Conservation (phyloP, 345 rosid species). For the Salix koriyanagi region DNA sequence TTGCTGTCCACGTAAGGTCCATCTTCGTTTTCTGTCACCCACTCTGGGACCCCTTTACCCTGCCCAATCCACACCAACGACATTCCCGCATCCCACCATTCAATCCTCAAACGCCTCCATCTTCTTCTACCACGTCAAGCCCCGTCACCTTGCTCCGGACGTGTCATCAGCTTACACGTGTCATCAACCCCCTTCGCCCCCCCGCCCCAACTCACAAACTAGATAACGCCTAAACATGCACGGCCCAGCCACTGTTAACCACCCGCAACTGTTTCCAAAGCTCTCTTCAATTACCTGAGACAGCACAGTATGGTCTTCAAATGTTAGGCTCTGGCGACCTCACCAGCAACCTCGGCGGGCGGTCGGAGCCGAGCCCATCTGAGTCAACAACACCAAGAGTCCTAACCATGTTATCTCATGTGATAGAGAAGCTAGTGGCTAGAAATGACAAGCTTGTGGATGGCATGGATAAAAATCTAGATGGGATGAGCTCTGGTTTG, state of each 20-base stretch:
- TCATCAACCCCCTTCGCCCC: constrained; percentile 4
- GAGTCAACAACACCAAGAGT: constrained; percentile 58
- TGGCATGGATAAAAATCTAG: constrained; percentile 16
- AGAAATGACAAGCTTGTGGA: constrained; percentile 58
- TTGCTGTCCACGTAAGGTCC: neutral
- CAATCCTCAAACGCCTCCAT: no score
- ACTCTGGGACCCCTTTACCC: neutral
- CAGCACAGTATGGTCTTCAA: constrained; percentile 24
- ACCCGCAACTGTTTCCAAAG: neutral
- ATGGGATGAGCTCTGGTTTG: constrained; percentile 6
- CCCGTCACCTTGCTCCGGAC: no score
- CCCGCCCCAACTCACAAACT: neutral
- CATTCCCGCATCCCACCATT: no score
- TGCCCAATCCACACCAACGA: neutral
- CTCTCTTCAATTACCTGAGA: neutral
- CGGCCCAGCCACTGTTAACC: neutral
- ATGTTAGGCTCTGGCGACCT: constrained; percentile 38
- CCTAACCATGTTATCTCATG: constrained; percentile 54
- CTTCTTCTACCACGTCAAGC: no score
- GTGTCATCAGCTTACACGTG: constrained; percentile 25
- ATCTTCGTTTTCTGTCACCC: neutral
- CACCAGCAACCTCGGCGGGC: constrained; percentile 17
- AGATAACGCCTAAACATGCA: neutral
- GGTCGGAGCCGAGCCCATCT: constrained; percentile 31
- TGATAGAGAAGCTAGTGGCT: constrained; percentile 69